Evolutionary conservation across 176 grass and related monocot species (phyloP), one percentile per base, ranked within the genome.

Genomic region (Bolboschoenus planiculmis): DNA sequence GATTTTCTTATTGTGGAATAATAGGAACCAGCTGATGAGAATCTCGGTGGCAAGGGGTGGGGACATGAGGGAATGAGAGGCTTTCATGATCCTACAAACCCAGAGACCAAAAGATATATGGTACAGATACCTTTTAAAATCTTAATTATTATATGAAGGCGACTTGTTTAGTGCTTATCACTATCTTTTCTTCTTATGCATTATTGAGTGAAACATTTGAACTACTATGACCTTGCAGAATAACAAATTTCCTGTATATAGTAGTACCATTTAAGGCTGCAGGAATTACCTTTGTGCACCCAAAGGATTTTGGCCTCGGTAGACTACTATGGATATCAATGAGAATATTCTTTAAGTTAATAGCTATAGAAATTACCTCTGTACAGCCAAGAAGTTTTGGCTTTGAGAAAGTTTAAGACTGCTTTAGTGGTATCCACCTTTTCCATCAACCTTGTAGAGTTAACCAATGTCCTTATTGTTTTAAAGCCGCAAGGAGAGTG

Each of bases 1-100:
- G 10, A 51, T 56, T 43, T 44, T 26, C 11, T 24, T 10, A 71
- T 57, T 63, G 59, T 53, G 13, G 58, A n/a, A 56, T 75, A 20
- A 75, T 53, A 60, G 78, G 78, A 80, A 40, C 78, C 54, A 42
- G 54, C 26, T 50, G 53, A 80, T 60, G 31, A 78, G 65, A 84
- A 63, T 78, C 60, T 91, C 56, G 77, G 56, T 62, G 63, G 75
- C 58, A 87, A 85, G 78, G 84, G 61, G 20, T 80, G 86, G 33
- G 86, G 67, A 55, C 30, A 15, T 15, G 89, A 81, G 70, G 86
- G 80, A 40, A 59, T 78, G 77, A 90, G 89, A 90, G 78, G 37
- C 84, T 68, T 86, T 34, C 59, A 83, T 61, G 90, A 80, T 84
- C 78, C 85, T 80, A 21, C 51, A 53, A 87, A 88, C 18, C 83